Evolutionary conservation across 192 early-diverging fungal species (phyloP).

Genomic region (Backusella tuberculispora): DNA sequence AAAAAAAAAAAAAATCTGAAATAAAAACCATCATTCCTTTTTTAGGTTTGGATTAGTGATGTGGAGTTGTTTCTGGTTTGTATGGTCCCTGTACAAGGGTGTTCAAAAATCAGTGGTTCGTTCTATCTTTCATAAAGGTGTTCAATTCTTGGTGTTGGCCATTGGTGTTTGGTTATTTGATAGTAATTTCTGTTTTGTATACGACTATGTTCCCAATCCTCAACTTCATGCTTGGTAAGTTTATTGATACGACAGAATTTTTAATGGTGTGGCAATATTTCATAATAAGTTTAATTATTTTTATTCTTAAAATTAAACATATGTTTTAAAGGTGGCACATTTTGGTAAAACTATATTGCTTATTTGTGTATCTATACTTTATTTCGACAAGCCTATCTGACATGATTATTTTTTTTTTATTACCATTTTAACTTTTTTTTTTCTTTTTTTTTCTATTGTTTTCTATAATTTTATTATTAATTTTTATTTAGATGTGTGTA

Average conservation of each 20-base stretch:
- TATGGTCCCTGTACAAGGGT: conserved; percentile 36
- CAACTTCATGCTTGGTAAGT: conserved; percentile 42
- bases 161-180: conserved; percentile 41
- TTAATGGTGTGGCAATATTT: neutral
- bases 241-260: neutral
- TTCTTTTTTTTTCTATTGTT: neutral
- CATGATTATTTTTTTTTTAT: neutral
- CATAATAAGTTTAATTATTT: neutral
- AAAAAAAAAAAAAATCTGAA: conserved; percentile 16
- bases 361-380: conserved; percentile 12
- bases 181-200: conserved; percentile 41
- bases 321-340: conserved; percentile 15
- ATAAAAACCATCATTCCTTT: neutral
- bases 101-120: conserved; percentile 15
- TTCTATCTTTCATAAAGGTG: conserved; percentile 27
- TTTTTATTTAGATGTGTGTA: conserved; percentile 32
- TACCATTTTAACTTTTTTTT: too few species aligned
- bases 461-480: neutral
- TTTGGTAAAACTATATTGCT: conserved; percentile 16
- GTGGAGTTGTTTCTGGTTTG: conserved; percentile 42
- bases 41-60: conserved; percentile 35
- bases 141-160: conserved; percentile 24
- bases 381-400: conserved; percentile 12
- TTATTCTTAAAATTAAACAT: conserved; percentile 1
- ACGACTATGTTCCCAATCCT: conserved; percentile 33